Conservation (phyloP, 2,329 filamentous ascomycete species). For the Escovopsis weberi region DNA sequence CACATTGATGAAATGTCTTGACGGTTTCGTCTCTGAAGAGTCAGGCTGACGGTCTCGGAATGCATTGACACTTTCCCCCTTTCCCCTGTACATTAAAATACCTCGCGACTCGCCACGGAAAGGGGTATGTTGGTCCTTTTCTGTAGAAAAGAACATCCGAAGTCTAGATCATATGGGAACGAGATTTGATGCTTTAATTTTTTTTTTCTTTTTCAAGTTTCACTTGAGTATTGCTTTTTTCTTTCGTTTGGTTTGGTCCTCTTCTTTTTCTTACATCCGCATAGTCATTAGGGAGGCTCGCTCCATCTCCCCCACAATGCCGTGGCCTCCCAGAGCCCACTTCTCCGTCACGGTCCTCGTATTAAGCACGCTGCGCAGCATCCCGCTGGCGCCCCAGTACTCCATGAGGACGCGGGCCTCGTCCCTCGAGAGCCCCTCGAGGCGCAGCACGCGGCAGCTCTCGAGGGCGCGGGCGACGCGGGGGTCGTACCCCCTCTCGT, state of each 20-base stretch:
- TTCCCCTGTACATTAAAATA: no score
- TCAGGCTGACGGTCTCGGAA: no score
- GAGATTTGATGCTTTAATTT: constrained; percentile 1
- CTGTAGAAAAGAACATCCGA: neutral
- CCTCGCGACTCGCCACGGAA: no score
- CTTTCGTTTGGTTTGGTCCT: no score
- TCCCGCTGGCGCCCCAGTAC: constrained; percentile 81
- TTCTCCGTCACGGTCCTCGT: constrained; percentile 61
- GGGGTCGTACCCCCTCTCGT: constrained; percentile 40
- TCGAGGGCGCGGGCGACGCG: constrained; percentile 39
- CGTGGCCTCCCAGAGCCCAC: constrained; percentile 70
- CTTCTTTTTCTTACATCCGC: constrained; percentile 22
- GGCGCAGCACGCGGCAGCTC: constrained; percentile 35
- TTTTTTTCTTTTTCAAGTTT: neutral
- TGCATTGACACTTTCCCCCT: no score
- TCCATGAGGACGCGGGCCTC: constrained; percentile 76
- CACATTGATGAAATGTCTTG: neutral
- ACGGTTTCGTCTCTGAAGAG: neutral
- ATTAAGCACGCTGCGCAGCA: constrained; percentile 56
- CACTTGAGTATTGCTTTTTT: no score
- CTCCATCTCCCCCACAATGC: constrained; percentile 77
- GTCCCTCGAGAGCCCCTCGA: constrained; percentile 55
- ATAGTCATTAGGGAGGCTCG: constrained; percentile 40
- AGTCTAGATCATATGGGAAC: constrained; percentile 4
- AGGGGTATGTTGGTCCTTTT: no score